Percentiles rank a stretch among this genome's conserved stretches.
Evolutionary conservation across 805 yeast species (phyloP).

Genomic region (Candida peoriensis): DNA sequence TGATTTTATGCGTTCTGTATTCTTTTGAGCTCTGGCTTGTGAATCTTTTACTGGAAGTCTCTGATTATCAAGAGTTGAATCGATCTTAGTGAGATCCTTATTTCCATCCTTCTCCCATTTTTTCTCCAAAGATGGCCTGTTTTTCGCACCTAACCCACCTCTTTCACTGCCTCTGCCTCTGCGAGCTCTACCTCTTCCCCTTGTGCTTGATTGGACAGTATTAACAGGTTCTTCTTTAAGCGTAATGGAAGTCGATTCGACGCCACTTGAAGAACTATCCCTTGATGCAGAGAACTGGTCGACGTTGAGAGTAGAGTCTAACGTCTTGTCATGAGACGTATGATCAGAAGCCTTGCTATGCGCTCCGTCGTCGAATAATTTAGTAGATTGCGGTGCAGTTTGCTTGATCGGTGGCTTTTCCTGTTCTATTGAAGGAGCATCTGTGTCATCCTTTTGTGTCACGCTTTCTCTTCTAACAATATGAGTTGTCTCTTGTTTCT

Average conservation of each 20-base stretch:
- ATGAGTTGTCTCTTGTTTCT: conserved; percentile 1
- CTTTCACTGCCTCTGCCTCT: conserved; percentile 5
- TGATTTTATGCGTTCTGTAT: neutral
- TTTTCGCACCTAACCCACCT: neutral
- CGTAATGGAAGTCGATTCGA: too few species aligned
- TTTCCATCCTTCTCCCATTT: neutral
- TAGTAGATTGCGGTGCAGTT: neutral
- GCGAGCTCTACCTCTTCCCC: conserved; percentile 7
- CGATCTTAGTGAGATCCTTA: conserved; percentile 4
- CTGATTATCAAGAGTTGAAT: neutral
- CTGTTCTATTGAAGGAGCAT: neutral
- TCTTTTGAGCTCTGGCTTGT: neutral
- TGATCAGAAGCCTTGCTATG: neutral
- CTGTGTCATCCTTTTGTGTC: neutral
- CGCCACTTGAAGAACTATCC: neutral
- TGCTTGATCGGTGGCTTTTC: neutral
- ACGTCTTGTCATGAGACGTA: too few species aligned
- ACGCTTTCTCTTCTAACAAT: neutral
- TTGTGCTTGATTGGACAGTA: too few species aligned
- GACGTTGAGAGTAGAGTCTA: neutral
- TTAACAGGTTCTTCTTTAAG: conserved; percentile 1
- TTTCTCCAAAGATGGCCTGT: neutral
- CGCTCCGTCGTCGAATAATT: neutral
- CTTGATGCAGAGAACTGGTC: neutral
- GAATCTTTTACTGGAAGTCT: neutral